Evolutionary conservation across 331 rosid species (phyloP).

Genomic region (Malus hybrid): DNA sequence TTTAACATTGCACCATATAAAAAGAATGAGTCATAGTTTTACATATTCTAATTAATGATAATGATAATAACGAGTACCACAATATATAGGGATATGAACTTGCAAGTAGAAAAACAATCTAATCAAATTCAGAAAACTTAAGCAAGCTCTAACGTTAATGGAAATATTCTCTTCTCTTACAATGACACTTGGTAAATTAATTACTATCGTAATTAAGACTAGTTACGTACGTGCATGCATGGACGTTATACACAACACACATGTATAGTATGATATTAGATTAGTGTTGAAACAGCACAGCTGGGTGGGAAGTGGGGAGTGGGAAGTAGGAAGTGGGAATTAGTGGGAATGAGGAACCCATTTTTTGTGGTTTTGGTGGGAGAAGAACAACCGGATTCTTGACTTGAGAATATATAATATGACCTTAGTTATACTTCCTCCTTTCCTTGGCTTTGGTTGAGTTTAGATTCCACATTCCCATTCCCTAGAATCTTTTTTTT

Average conservation of each 20-base stretch:
- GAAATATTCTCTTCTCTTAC: too few relatives aligned
- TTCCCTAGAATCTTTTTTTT: conserved; percentile 49
- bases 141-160: too few relatives aligned
- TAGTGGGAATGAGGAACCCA: conserved; percentile 51
- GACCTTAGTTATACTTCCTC: too few relatives aligned
- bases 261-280: neutral
- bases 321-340: conserved; percentile 61
- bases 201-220: too few relatives aligned
- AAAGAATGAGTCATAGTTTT: too few relatives aligned
- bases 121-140: too few relatives aligned
- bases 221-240: neutral
- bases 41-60: too few relatives aligned
- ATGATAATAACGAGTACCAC: too few relatives aligned
- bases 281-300: conserved; percentile 20
- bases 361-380: conserved; percentile 74
- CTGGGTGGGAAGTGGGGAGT: conserved; percentile 53
- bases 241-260: neutral
- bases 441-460: conserved; percentile 26
- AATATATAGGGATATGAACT: too few relatives aligned
- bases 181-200: too few relatives aligned
- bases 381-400: conserved; percentile 69
- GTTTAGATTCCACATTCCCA: conserved; percentile 76
- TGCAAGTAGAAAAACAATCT: too few relatives aligned
- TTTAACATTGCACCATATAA: too few relatives aligned
- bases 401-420: conserved; percentile 71